phyloP scores from a whole-genome alignment of 306 rosid species.

The Calophaca sinica region DNA sequence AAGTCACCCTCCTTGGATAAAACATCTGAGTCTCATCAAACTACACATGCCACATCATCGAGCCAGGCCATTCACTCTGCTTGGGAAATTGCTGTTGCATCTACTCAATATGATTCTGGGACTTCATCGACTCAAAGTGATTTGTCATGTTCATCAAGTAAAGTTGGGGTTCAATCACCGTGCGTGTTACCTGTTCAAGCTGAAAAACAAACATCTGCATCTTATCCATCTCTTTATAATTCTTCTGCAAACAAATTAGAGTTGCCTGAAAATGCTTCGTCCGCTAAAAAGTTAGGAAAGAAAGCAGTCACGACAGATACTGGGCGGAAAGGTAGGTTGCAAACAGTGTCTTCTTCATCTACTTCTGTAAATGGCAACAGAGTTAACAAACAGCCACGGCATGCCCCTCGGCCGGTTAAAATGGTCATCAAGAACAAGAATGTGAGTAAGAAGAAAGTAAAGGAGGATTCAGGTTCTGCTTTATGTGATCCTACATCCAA shows the following conservation, averaged over 20 bases:
- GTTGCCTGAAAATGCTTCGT: constrained; percentile 52
- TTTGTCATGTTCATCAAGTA: constrained; percentile 49
- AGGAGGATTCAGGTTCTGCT: constrained; percentile 66
- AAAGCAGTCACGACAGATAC: constrained; percentile 58
- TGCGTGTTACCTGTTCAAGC: constrained; percentile 46
- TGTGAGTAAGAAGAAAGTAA: constrained; percentile 70
- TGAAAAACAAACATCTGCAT: constrained; percentile 51
- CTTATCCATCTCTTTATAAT: constrained; percentile 46
- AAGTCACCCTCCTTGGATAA: constrained; percentile 50
- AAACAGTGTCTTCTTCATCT: constrained; percentile 66
- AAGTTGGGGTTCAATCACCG: constrained; percentile 54
- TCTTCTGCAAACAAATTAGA: constrained; percentile 49
- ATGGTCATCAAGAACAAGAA: constrained; percentile 74
- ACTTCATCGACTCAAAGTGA: constrained; percentile 45
- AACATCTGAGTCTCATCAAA: constrained; percentile 51
- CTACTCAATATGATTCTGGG: constrained; percentile 38
- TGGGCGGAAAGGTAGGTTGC: constrained; percentile 72
- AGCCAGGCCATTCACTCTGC: constrained; percentile 56
- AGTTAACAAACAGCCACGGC: constrained; percentile 66
- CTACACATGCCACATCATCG: constrained; percentile 50
- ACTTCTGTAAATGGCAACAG: constrained; percentile 56
- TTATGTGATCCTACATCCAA: constrained; percentile 54
- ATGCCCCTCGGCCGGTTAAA: constrained; percentile 63
- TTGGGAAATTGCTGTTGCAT: constrained; percentile 50
- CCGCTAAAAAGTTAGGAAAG: constrained; percentile 59